Base-by-base conservation (phyloP, 1,284 basidiomycete genomes). In the Boletellus sp. region DNA sequence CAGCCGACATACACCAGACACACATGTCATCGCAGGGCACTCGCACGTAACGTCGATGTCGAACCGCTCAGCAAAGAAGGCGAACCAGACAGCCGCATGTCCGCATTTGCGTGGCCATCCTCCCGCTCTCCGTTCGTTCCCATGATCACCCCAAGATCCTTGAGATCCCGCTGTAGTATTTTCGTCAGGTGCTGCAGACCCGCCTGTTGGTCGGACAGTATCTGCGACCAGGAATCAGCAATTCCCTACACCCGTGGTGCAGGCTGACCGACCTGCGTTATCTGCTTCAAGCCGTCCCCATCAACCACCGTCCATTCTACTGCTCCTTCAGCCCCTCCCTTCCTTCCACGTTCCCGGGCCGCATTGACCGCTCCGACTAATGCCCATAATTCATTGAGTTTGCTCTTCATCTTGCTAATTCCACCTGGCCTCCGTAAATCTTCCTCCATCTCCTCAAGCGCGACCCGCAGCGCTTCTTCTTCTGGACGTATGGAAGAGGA, bases 301-400 rank as follows among this genome's bases (percentile, higher is more conserved):
- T 95, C 91, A 4, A 89, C 86, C 19, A 91, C 87, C 8, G 86
- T 80, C 92, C 92, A 94, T 57, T 85, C 86, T 44, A 78, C 74
- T 33, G 44, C 40, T 8, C 62, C 60, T 35, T 69, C 69, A 26
- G 63, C 64, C 0, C 75, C 76, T 3, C 71, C 75, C 49, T 69
- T 76, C 57, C 74, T 68, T 51, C 75, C 80, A 50, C 78, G 69
- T 59, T 87, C 83, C 56, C 76, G 67, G 48, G 79, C 75, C 1
- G 86, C 86, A 54, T 79, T 78, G 16, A 93, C 76, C 49, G 89
- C 86, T n/a, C 90, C 90, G 12, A 93, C 77, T 37, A 88, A 72
- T 13, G 89, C 91, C 91, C 92, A 93, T 24, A 95, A 74, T 67
- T 93, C 92, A 58, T 87, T 89, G 59, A 91, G 64, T 63, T 86